Base-by-base conservation (phyloP, 805 yeast genomes). In the Myxozyma neglecta region DNA sequence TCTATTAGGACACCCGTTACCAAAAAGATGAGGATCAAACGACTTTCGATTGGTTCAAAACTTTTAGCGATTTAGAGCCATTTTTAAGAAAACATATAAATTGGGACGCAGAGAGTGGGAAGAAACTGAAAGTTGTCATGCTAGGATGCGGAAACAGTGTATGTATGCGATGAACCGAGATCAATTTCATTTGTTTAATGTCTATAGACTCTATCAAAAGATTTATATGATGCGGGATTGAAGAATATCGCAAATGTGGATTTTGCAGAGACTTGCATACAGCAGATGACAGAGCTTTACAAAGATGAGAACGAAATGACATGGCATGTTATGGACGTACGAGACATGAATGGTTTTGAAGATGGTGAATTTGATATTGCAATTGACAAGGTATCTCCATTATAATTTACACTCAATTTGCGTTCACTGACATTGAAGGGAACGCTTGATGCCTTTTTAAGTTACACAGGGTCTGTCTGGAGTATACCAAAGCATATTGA, bases 391-490 rank as follows among this genome's bases (percentile, higher is more conserved):
- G 68, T 64, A 42, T 10, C 52, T 6, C 7, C 4, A n/a, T 29
- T 35, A 6, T 5, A 42, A 8, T 14, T n/a, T 42, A n/a, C 18
- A n/a, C 10, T 42, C n/a, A n/a, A n/a, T n/a, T 6, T 39, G 42
- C 20, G 10, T 13, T 42, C 24, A 3, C n/a, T 16, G 18, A 9
- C 10, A 16, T 42, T 42, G 4, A 20, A 64, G 67, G 71, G 72
- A 11, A 69, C 71, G 3, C 57, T 69, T 16, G 71, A 69, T 46
- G 71, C 71, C 9, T 55, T 69, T 20, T 37, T 69, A 36, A 64
- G 71, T 56, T 69, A 69, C 45, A 59, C 64, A 11, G 71, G 71
- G 7, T 68, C 71, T 2, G 71, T 69, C n/a, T 69, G 71, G 71
- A 61, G 56, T 14, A 51, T 69, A 14, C 71, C 71, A 4, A 60